Conservation (phyloP, 352 stramenopile genomes). For the Pythium brassicae region DNA sequence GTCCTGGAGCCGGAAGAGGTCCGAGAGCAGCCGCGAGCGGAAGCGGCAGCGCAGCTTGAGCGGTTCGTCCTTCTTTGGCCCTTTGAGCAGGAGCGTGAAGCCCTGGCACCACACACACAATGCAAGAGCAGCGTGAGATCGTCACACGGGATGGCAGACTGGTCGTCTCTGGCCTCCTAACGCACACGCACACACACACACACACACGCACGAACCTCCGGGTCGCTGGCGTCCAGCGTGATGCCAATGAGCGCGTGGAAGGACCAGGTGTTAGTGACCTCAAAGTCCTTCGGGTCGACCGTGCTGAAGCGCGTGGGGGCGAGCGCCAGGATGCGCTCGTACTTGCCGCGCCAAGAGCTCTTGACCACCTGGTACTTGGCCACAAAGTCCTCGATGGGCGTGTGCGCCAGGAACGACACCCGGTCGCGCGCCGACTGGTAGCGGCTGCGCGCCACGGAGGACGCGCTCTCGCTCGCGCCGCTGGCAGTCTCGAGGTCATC, state of each 20-base stretch:
- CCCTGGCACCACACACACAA: slow-evolving; percentile 8
- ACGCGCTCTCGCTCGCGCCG: not conserved
- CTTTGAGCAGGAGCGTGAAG: slow-evolving; percentile 63
- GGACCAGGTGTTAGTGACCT: slow-evolving; percentile 86
- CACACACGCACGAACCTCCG: slow-evolving; percentile 11
- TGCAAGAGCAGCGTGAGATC: not conserved
- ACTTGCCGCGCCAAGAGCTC: slow-evolving; percentile 80
- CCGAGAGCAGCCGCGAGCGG: slow-evolving; percentile 67
- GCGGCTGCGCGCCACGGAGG: slow-evolving; percentile 1
- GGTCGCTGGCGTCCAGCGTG: slow-evolving; percentile 53
- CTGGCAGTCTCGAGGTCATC: slow-evolving; percentile 2
- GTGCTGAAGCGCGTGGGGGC: slow-evolving; percentile 78
- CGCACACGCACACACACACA: no score
- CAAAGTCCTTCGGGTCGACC: slow-evolving; percentile 83
- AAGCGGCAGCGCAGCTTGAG: slow-evolving; percentile 79
- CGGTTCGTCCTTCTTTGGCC: slow-evolving; percentile 81
- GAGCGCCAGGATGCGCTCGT: slow-evolving; percentile 83
- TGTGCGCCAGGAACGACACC: slow-evolving; percentile 31
- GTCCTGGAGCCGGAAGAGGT: slow-evolving; percentile 70
- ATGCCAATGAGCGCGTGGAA: slow-evolving; percentile 50
- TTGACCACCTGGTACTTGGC: slow-evolving; percentile 86
- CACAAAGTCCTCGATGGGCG: slow-evolving; percentile 77
- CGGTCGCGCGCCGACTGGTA: slow-evolving; percentile 20
- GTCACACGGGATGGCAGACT: no score
- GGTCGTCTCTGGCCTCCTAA: no score